Base-by-base conservation (phyloP, 2,329 filamentous ascomycete genomes). In the Hypoxylon sp. region DNA sequence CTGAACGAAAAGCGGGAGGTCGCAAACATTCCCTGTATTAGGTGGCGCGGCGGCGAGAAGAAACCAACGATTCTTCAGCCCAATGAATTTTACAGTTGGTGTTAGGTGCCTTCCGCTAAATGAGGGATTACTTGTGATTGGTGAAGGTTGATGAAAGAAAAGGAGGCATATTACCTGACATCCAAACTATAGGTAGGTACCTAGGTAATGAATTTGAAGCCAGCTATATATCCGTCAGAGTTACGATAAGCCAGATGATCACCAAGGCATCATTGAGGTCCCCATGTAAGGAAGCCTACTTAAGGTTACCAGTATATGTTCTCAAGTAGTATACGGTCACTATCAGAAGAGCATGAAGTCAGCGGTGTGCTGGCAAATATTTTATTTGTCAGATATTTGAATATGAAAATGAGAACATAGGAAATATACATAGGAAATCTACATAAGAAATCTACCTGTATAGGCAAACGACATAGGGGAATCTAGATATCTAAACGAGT, bases 11-110 rank as follows among this genome's bases (percentile, higher is more conserved):
- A 59, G 17, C 37, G 65, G 8, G 58, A 62, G 14, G 58, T 11
- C 19, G 44, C 29, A 5, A 39, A 67, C 6, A 37, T 73, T 33
- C 69, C 72, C 3, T 74, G 65, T 10, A 5, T 73, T 1, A 65
- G 73, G 31, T 70, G 63, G 66, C 65, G 57, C 11, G 57, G 63
- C 11, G 59, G 54, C 5, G 62, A 71, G 26, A 70, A 67, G 48
- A 47, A 14, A 14, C 31, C 39, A 1, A 52, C 24, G 4, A 50
- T 39, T 17, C 35, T 62, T 3, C 53, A 22, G 29, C 65, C 65
- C 1, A 72, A 71, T 51, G 72, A 75, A 54, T 72, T 71, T 6
- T 75, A 74, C 37, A 59, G 59, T 0, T 72, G 73, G 72, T 69
- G 64, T 35, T 74, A 66, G 33, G 11, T 11, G 24, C 2, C 9